Evolutionary conservation across 108 stramenopile species (phyloP).

Genomic region (Nitzschia sp.): DNA sequence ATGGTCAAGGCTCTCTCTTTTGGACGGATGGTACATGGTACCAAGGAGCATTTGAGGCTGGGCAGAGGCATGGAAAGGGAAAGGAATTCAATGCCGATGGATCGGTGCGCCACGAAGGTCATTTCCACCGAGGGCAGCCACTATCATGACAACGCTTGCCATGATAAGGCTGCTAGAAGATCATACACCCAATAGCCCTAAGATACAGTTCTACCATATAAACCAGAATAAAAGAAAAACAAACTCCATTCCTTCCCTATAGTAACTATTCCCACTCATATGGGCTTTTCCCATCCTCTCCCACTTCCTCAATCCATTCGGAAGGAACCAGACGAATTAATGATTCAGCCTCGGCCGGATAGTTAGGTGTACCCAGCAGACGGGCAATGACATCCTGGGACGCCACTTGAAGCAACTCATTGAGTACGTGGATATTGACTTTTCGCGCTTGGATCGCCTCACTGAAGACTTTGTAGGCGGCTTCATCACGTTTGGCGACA

Average conservation of each 20-base stretch:
- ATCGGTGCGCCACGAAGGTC: background rate
- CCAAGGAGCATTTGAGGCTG: background rate
- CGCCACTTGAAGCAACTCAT: constrained; percentile 21
- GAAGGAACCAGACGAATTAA: constrained; percentile 5
- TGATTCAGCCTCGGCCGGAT: background rate
- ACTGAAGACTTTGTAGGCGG: background rate
- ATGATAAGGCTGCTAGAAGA: background rate
- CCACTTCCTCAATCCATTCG: constrained; percentile 16
- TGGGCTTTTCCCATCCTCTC: constrained; percentile 1
- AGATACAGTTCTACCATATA: background rate
- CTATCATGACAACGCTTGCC: too few relatives aligned
- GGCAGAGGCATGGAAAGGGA: background rate
- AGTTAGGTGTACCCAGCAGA: background rate
- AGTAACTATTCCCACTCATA: constrained; percentile 10
- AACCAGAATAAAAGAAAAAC: too few relatives aligned
- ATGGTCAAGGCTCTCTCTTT: background rate
- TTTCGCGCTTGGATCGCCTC: constrained; percentile 13
- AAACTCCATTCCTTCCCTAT: too few relatives aligned
- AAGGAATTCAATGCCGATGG: background rate
- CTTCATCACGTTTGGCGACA: constrained; percentile 9
- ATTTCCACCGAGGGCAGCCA: background rate
- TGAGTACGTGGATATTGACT: constrained; percentile 34
- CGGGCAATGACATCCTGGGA: background rate
- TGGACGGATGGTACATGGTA: background rate
- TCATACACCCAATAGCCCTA: too few relatives aligned